These are phyloP conservation scores for Cytospora paraplurivora DNA, from an alignment of 2,329 filamentous ascomycete species.

Conservation along the genomic window DNA sequence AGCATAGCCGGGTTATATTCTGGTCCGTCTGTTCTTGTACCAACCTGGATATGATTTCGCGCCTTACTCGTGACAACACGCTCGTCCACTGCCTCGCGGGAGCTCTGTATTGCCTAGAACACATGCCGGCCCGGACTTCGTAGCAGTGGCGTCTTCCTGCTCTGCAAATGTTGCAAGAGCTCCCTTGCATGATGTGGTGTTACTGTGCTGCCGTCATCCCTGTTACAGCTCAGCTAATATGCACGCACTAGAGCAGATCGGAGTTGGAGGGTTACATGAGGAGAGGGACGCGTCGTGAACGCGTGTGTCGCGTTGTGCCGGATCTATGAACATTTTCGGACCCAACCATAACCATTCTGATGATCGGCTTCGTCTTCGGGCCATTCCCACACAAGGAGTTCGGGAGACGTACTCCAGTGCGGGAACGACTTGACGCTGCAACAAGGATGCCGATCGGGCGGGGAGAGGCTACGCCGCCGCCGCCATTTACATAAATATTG, in stretches of 20 bases:
- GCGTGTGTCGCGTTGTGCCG: conserved; percentile 26
- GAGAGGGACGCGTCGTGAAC: conserved; percentile 15
- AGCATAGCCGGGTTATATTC: not conserved
- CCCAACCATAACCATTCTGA: conserved; percentile 20
- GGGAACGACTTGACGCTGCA: conserved; percentile 17
- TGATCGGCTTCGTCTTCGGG: conserved; percentile 21
- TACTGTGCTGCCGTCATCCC: conserved; percentile 9
- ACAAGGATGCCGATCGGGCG: conserved; percentile 14
- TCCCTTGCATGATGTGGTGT: conserved; percentile 1
- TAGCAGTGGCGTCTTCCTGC: conserved; percentile 12
- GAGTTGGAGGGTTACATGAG: conserved; percentile 17
- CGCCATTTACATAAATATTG: conserved; percentile 10
- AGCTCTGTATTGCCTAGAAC: not conserved
- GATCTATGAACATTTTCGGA: conserved; percentile 14
- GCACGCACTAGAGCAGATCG: conserved; percentile 16
- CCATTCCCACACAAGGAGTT: conserved; percentile 15
- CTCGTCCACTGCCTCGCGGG: conserved; percentile 2
- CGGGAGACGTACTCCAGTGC: conserved; percentile 8
- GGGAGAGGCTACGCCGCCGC: conserved; percentile 5
- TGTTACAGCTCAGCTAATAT: conserved; percentile 20
- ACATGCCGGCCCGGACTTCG: conserved; percentile 12
- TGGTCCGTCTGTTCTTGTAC: not conserved
- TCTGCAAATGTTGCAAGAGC: conserved; percentile 14
- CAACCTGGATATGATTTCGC: conserved; percentile 14
- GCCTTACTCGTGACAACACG: conserved; percentile 9